These are phyloP conservation scores for Aspergillus olivimuriae DNA, from an alignment of 495 filamentous ascomycete genomes.

Conservation along the genomic window DNA sequence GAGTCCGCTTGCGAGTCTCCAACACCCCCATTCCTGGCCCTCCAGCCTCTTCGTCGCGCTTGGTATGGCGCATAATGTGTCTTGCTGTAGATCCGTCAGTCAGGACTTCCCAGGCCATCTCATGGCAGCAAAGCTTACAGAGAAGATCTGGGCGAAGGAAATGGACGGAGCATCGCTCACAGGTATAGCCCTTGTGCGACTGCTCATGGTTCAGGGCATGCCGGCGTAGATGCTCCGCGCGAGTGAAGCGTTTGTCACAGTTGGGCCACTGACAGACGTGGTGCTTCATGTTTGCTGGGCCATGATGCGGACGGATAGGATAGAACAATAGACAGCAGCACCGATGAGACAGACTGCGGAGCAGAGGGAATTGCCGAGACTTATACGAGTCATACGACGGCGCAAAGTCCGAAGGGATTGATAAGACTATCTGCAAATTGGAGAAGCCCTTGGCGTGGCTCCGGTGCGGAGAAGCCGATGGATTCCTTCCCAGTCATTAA, in stretches of 20 bases:
- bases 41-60: conserved; percentile 55
- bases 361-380: no score
- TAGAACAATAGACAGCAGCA: no score
- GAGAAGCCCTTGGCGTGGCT: neutral
- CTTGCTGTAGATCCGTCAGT: conserved; percentile 33
- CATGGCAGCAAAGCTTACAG: conserved; percentile 26
- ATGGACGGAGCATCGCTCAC: conserved; percentile 50
- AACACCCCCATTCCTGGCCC: conserved; percentile 50
- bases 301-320: no score
- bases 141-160: conserved; percentile 51
- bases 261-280: conserved; percentile 40
- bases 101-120: conserved; percentile 3
- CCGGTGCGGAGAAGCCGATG: conserved; percentile 14
- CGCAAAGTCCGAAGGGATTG: no score
- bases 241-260: conserved; percentile 51
- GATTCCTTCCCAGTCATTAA: conserved; percentile 1
- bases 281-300: conserved; percentile 21
- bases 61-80: conserved; percentile 52
- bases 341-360: no score
- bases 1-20: conserved; percentile 55
- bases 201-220: conserved; percentile 50
- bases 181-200: conserved; percentile 45
- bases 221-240: conserved; percentile 53
- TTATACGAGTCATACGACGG: no score
- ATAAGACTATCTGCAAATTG: conserved; percentile 2